Evolutionary conservation across 73 alveolate genomes (phyloP).

Genomic region (Tetrahymena thermophila): DNA sequence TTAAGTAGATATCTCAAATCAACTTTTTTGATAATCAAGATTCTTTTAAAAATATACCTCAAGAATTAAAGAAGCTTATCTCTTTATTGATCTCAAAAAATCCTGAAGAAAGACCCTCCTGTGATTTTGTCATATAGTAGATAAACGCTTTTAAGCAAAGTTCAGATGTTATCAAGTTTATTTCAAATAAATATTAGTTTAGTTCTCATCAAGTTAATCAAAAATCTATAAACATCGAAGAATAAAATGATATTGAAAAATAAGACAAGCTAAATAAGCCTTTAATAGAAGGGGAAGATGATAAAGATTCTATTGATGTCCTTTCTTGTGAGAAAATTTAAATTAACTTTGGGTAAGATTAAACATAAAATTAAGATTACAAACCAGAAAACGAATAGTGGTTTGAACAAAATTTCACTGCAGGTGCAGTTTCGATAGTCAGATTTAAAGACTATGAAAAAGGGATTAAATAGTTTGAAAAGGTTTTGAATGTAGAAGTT

Average conservation of each 20-base stretch:
- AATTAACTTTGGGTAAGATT: neutral
- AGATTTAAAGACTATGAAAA: neutral
- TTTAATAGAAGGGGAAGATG: neutral
- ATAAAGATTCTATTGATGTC: neutral
- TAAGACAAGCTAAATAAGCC: neutral
- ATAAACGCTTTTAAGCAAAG: neutral
- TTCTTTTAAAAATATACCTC: neutral
- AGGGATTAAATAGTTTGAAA: neutral
- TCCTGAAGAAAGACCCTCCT: neutral
- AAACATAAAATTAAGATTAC: neutral
- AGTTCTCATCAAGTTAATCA: neutral
- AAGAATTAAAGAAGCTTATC: neutral
- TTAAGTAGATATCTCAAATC: neutral
- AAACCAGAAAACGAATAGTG: neutral
- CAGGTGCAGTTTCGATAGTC: neutral
- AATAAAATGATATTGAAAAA: neutral
- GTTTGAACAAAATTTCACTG: neutral
- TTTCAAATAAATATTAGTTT: neutral
- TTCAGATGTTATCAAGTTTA: neutral
- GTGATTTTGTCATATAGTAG: neutral
- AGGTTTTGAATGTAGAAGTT: neutral
- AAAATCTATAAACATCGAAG: neutral
- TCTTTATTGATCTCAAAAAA: neutral
- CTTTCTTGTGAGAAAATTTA: neutral
- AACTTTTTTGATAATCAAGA: neutral